Base-by-base conservation (phyloP, 192 early-diverging fungal genomes). In the Backusella circina region DNA sequence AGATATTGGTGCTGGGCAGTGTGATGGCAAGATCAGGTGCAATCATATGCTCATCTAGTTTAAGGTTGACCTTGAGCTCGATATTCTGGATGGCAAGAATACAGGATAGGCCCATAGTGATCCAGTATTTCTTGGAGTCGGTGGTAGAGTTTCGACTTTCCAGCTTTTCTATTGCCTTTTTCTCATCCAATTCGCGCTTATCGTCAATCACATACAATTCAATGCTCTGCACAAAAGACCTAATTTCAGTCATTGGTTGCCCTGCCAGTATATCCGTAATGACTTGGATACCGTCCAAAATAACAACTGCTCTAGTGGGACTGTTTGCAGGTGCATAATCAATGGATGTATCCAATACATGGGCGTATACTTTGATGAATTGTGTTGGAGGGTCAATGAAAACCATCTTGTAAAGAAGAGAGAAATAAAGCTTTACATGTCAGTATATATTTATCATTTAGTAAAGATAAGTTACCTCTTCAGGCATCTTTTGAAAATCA, bases 271-370 rank as follows among this genome's bases (percentile, higher is more conserved):
- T 72, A 33, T 83, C 87, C 5, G 84, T 86, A 30, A 83, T 84
- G 77, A 92, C 91, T 85, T 90, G 91, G 66, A 91, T 72, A 66
- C 85, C 84, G 70, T 91, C 90, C 31, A 92, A 38, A 0, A 84
- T 76, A 18, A 90, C 3, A 16, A 86, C 80, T 57, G 88, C 83
- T 8, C 84, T 84, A 0, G 85, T 79, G 3, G 85, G 80, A 21
- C 86, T 82, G 76, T 88, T 66, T 10, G 83, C 37, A 1, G 91
- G 91, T 30, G 84, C 86, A 44, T 89, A 91, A 67, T 90, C 88
- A 71, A 93, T 78, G 16, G 84, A 84, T 12, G 85, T 83, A 73
- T 91, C 88, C n/a, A 77, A 76, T 2, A 93, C 76, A 57, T 84
- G 84, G 0, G 90, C 87, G 54, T 84, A 77, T 0, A 93, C 67